Conservation (phyloP, 768 basidiomycete genomes). For the Boletus huronensis region DNA sequence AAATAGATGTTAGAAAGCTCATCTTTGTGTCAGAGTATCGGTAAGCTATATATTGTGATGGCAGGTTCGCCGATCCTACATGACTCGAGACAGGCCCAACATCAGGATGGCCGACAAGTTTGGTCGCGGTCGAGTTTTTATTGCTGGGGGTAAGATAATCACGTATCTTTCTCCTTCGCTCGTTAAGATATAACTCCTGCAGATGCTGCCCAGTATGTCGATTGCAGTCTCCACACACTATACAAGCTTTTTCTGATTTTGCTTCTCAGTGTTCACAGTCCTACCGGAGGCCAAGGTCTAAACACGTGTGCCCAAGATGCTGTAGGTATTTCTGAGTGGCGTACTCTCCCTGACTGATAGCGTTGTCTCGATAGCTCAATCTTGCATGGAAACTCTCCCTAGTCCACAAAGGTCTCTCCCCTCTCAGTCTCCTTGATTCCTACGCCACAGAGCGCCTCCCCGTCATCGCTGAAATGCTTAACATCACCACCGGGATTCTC, state of each 20-base stretch:
- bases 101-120: conserved; percentile 47
- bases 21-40: conserved; percentile 26
- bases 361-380: conserved; percentile 33
- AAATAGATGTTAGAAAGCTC: conserved; percentile 33
- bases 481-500: conserved; percentile 33
- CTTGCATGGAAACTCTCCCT: conserved; percentile 45
- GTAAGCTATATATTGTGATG: conserved; percentile 17
- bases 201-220: conserved; percentile 46
- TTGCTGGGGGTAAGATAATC: conserved; percentile 39
- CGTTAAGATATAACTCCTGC: neutral
- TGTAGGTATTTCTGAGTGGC: conserved; percentile 25
- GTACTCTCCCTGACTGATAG: neutral
- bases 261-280: conserved; percentile 19
- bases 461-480: conserved; percentile 44
- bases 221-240: neutral
- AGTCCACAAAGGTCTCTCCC: conserved; percentile 37
- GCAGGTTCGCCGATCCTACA: neutral
- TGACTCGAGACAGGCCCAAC: conserved; percentile 36
- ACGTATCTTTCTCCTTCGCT: neutral
- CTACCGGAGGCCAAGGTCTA: conserved; percentile 32
- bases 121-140: conserved; percentile 41
- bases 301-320: conserved; percentile 39
- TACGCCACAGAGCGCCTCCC: conserved; percentile 46
- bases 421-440: conserved; percentile 35
- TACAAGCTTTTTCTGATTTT: neutral